phyloP scores from a whole-genome alignment of 768 basidiomycete genomes.

The Panaeolus cyanescens region DNA sequence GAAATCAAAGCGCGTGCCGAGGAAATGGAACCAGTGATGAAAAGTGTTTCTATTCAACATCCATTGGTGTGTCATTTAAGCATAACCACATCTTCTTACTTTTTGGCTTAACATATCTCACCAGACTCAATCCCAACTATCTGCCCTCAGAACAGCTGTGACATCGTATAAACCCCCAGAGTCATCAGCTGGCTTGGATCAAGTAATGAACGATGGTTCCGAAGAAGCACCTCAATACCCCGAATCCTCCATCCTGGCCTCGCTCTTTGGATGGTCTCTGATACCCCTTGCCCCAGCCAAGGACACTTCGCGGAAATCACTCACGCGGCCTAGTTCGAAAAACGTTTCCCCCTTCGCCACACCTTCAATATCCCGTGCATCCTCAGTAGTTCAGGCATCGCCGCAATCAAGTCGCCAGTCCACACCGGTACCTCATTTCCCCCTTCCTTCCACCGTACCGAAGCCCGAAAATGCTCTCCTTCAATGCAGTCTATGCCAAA shows the following conservation, averaged over 20 bases:
- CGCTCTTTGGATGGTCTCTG: constrained; percentile 55
- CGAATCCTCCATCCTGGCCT: constrained; percentile 43
- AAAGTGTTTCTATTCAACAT: constrained; percentile 63
- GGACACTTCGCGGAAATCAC: constrained; percentile 28
- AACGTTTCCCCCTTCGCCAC: constrained; percentile 24
- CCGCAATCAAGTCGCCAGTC: constrained; percentile 11
- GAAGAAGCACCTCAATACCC: constrained; percentile 26
- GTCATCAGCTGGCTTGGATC: constrained; percentile 11
- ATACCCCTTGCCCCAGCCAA: constrained; percentile 32
- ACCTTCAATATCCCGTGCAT: constrained; percentile 35
- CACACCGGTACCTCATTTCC: constrained; percentile 11
- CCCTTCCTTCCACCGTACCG: constrained; percentile 24
- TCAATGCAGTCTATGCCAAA: constrained; percentile 70
- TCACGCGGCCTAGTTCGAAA: constrained; percentile 35
- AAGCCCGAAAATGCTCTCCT: constrained; percentile 56
- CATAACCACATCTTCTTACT: neutral
- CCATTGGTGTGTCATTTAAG: constrained; percentile 59
- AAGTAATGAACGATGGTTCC: neutral
- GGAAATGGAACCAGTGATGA: constrained; percentile 51
- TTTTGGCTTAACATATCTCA: neutral
- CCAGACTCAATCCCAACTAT: constrained; percentile 61
- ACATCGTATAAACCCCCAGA: constrained; percentile 29
- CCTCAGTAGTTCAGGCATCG: constrained; percentile 28
- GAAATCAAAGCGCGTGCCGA: constrained; percentile 60
- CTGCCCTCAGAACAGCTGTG: constrained; percentile 51